A percentile compares a stretch with the other conserved stretches of the same genome.
These are phyloP conservation scores for Mrakia blollopis DNA, from an alignment of 768 basidiomycete species.

Conservation along the genomic window DNA sequence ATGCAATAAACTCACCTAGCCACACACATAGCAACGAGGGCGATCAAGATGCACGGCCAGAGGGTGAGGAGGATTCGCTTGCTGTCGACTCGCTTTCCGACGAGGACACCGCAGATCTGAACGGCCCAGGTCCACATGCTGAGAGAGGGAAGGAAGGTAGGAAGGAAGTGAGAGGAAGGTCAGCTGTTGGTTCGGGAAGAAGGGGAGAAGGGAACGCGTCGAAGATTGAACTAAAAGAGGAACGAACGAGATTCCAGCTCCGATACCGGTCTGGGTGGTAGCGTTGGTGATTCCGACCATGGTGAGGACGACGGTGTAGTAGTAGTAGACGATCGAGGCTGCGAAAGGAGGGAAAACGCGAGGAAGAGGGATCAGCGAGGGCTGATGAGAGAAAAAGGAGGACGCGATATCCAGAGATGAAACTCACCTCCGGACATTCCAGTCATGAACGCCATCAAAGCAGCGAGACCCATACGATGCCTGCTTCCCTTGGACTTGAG, in stretches of 20 bases:
- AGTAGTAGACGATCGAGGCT: conserved; percentile 45
- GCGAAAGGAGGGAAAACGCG: not conserved
- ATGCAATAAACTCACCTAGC: conserved; percentile 33
- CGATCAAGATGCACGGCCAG: conserved; percentile 42
- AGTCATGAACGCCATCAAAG: conserved; percentile 44
- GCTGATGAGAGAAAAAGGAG: not conserved
- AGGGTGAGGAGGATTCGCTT: conserved; percentile 42
- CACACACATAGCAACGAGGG: conserved; percentile 42
- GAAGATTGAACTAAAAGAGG: not conserved
- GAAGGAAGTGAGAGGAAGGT: not conserved
- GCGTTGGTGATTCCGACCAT: conserved; percentile 45
- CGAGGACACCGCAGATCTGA: conserved; percentile 41
- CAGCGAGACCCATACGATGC: conserved; percentile 42
- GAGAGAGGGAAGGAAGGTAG: conserved; percentile 17
- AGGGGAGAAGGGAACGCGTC: not conserved
- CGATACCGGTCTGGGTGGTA: conserved; percentile 46
- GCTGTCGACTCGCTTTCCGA: conserved; percentile 42
- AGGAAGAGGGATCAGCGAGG: not conserved
- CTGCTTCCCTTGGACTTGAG: conserved; percentile 39
- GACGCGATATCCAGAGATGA: not conserved
- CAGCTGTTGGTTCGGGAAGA: not conserved
- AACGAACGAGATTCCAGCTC: conserved; percentile 37
- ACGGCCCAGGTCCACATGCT: conserved; percentile 43
- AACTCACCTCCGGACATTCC: conserved; percentile 33
- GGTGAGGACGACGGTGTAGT: conserved; percentile 37